A percentile compares a stretch with the other conserved stretches of the same genome.
phyloP scores from a whole-genome alignment of 1,284 basidiomycete species.

The Puccinia polysora region DNA sequence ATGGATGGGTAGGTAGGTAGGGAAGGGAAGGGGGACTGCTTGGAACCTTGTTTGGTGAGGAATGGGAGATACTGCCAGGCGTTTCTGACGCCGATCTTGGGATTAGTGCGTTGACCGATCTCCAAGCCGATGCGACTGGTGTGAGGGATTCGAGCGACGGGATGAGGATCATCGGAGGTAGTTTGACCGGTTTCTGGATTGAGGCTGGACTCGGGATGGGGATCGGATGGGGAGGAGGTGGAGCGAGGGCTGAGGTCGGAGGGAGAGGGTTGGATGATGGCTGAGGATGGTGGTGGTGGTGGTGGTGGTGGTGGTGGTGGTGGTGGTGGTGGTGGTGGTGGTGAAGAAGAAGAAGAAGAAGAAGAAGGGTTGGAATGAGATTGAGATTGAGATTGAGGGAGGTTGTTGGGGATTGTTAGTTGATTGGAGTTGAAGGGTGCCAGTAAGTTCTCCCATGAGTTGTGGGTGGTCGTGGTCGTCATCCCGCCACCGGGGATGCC shows the following conservation, averaged over 20 bases:
- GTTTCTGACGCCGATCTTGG: conserved; percentile 49
- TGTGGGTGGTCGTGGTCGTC: too few relatives aligned
- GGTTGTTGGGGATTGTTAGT: not conserved
- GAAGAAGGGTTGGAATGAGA: too few relatives aligned
- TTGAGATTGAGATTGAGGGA: too few relatives aligned
- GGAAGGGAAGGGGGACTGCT: too few relatives aligned
- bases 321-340: not conserved
- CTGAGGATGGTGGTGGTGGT: not conserved
- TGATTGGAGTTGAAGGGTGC: conserved; percentile 17
- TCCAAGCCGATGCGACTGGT: conserved; percentile 1
- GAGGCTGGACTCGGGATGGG: not conserved
- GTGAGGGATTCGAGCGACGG: not conserved
- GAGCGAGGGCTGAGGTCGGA: not conserved
- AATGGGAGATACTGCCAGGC: conserved; percentile 52
- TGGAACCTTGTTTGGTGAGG: conserved; percentile 49
- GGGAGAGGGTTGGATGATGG: not conserved
- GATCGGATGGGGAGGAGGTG: not conserved
- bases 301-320: not conserved
- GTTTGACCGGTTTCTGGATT: not conserved
- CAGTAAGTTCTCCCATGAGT: conserved; percentile 11
- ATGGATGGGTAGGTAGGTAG: too few relatives aligned
- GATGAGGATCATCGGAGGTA: not conserved
- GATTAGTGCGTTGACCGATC: not conserved
- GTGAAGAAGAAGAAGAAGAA: too few relatives aligned
- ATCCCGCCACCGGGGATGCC: too few relatives aligned